Evolutionary conservation across 2,329 filamentous ascomycete species (phyloP), one percentile per base, ranked within the genome.

Genomic region (Neofusicoccum sp.): DNA sequence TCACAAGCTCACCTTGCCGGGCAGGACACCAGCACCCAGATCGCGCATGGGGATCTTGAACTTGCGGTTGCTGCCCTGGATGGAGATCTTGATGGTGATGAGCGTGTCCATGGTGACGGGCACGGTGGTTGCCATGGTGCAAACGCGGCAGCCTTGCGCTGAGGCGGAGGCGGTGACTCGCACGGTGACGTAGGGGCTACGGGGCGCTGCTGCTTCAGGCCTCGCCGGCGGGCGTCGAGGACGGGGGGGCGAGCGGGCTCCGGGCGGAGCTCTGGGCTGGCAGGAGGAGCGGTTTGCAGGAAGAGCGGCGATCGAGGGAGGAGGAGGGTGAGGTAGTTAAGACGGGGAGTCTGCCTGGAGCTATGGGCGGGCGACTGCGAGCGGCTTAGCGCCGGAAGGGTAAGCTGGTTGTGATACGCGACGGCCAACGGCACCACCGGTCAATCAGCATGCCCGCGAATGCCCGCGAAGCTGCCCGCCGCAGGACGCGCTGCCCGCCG

Each of bases 21-120:
- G 91, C 40, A 99, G 85, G 48, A 86, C 82, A 65, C 80, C 81
- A 53, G 89, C 86, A 64, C 86, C 86, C 61, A 98, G 87, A 67
- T 98, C 93, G 73, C 88, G 87, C 71, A 98, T 84, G 60, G 91
- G 89, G 65, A 98, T 84, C 84, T 96, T 97, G 80, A 96, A 90
- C 69, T 92, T 89, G 70, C 89, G 87, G 70, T 87, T 89, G 70
- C 78, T 80, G 62, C 90, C 90, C 71, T 92, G 86, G 71, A 89
- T 86, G 70, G 86, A 84, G 71, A 96, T 84, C 81, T 98, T 98
- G 79, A 97, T 81, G 66, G 89, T 91, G 76, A 98, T 89, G 65
- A 85, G 80, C 57, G 89, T 91, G 64, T 92, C 89, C 60, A 86
- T 84, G 57, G 78, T 81, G 61, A 84, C 80, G 41, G 80, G 76